Conservation (phyloP, 2,329 filamentous ascomycete genomes). For the Gaeumannomyces tritici region DNA sequence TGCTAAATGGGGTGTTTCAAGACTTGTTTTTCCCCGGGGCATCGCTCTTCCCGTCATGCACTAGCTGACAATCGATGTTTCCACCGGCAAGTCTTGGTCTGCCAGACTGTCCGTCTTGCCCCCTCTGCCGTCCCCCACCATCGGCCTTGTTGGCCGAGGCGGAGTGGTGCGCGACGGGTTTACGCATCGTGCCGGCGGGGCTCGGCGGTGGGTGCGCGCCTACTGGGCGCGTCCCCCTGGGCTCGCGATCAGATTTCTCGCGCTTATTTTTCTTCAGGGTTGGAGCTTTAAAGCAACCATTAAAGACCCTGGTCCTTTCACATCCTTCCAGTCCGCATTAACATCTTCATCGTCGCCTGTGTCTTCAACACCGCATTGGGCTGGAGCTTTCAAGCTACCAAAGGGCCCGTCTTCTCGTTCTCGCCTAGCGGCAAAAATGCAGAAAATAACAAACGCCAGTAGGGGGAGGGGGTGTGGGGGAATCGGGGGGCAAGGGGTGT, state of each 20-base stretch:
- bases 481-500: background rate
- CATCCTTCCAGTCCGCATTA: conserved; percentile 16
- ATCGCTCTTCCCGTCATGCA: background rate
- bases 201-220: background rate
- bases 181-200: background rate
- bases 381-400: conserved; percentile 60
- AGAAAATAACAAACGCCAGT: conserved; percentile 11
- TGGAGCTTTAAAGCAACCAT: conserved; percentile 41
- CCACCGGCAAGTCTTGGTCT: background rate
- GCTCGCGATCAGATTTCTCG: background rate
- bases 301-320: conserved; percentile 28
- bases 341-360: conserved; percentile 8
- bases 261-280: conserved; percentile 20
- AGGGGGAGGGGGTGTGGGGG: conserved; percentile 3
- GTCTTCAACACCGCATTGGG: conserved; percentile 22
- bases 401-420: conserved; percentile 31
- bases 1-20: background rate
- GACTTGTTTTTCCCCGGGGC: background rate
- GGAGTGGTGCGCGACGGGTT: background rate
- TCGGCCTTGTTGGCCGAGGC: background rate
- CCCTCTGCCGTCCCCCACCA: background rate
- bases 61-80: background rate
- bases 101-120: background rate
- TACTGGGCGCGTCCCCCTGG: background rate
- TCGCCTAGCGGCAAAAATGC: conserved; percentile 11